Percentiles rank a stretch among this genome's conserved stretches.
These are phyloP conservation scores for Malania oleifera DNA, from an alignment of 164 flowering plant species.

Conservation along the genomic window DNA sequence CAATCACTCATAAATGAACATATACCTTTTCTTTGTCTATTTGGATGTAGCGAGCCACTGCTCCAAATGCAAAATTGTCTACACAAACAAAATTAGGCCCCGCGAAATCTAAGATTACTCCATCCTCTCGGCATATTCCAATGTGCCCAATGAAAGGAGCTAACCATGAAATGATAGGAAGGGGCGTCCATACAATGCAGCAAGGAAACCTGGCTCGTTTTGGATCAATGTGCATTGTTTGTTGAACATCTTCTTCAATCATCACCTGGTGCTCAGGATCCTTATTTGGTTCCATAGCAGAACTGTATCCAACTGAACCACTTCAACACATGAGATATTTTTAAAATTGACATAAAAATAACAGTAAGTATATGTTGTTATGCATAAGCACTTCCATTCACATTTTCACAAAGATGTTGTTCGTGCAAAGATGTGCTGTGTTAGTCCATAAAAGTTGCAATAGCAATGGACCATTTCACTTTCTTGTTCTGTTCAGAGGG, in stretches of 20 bases:
- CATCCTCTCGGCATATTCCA: slow-evolving; percentile 94
- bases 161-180: slow-evolving; percentile 86
- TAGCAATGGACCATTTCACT: too few relatives aligned
- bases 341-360: too few relatives aligned
- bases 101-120: slow-evolving; percentile 91
- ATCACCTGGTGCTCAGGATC: slow-evolving; percentile 40
- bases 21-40: slow-evolving; percentile 63
- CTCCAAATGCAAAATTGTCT: slow-evolving; percentile 84
- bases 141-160: slow-evolving; percentile 88
- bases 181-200: slow-evolving; percentile 93
- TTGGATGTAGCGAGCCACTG: slow-evolving; percentile 75
- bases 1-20: background rate
- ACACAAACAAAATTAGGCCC: slow-evolving; percentile 92
- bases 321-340: background rate
- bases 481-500: too few relatives aligned
- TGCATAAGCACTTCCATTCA: too few relatives aligned
- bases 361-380: too few relatives aligned
- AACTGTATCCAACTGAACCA: background rate
- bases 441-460: too few relatives aligned
- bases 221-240: slow-evolving; percentile 52
- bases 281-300: slow-evolving; percentile 34
- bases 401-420: too few relatives aligned
- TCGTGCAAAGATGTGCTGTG: too few relatives aligned
- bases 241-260: slow-evolving; percentile 27
- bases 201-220: slow-evolving; percentile 72